Percentiles rank a stretch among this genome's conserved stretches.
Conservation (phyloP, 495 filamentous ascomycete species). For the Platismatia glauca region DNA sequence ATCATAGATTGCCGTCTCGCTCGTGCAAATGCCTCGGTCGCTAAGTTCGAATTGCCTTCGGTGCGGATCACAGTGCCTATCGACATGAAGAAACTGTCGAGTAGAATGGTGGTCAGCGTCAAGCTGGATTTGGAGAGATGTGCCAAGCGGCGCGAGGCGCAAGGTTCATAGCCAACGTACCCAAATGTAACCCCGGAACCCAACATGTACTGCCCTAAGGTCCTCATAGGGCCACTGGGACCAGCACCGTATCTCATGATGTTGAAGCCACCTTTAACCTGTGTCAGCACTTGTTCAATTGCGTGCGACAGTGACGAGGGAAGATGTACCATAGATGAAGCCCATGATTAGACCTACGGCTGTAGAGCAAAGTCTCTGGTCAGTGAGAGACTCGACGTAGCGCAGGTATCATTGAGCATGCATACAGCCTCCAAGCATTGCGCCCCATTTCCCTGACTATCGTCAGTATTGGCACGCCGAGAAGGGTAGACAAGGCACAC, state of each 20-base stretch:
- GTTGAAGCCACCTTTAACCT: constrained; percentile 66
- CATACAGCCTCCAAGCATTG: constrained; percentile 95
- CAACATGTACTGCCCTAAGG: constrained; percentile 92
- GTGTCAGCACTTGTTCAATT: not conserved
- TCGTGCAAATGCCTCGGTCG: constrained; percentile 52
- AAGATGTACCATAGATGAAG: constrained; percentile 78
- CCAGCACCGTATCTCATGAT: constrained; percentile 92
- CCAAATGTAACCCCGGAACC: constrained; percentile 96
- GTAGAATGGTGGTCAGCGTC: constrained; percentile 16
- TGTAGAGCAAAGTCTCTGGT: constrained; percentile 28
- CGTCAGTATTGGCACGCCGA: constrained; percentile 24
- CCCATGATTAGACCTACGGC: constrained; percentile 93
- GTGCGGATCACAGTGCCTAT: constrained; percentile 94
- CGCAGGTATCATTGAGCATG: constrained; percentile 14
- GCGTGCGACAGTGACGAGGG: not conserved
- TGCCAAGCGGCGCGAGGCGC: not conserved
- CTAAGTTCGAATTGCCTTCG: constrained; percentile 56
- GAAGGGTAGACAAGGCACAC: constrained; percentile 42
- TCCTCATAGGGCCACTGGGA: constrained; percentile 85
- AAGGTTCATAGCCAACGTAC: constrained; percentile 42
- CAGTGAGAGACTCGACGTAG: not conserved
- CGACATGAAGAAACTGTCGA: constrained; percentile 88
- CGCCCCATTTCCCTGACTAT: constrained; percentile 84
- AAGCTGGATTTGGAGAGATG: not conserved
- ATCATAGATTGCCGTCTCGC: constrained; percentile 54